A percentile compares a stretch with the other conserved stretches of the same genome.
Conservation (phyloP, 306 rosid species). For the Chamaecrista fasciculata region DNA sequence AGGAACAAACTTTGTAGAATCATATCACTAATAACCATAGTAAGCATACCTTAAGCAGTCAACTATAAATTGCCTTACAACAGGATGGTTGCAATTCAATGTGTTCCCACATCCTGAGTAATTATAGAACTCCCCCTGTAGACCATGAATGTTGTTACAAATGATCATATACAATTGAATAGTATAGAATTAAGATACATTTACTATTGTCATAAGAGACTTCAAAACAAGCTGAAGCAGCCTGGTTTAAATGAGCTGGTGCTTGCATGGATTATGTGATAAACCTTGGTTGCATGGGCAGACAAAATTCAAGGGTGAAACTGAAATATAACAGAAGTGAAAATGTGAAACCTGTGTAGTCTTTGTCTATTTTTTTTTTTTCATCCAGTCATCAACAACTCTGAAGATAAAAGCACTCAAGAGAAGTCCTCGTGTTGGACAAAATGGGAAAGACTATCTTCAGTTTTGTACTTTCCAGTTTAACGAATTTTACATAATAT, state of each 20-base stretch:
- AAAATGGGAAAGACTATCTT: neutral
- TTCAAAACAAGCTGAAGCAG: slow-evolving; percentile 19
- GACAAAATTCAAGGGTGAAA: neutral
- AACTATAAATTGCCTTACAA: slow-evolving; percentile 79
- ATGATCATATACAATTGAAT: slow-evolving; percentile 19
- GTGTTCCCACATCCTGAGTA: slow-evolving; percentile 99
- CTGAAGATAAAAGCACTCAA: neutral
- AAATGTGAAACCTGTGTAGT: neutral
- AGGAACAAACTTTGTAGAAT: slow-evolving; percentile 27
- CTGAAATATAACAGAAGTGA: neutral
- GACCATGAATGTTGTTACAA: slow-evolving; percentile 16
- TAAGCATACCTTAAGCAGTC: slow-evolving; percentile 82
- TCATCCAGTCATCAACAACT: neutral
- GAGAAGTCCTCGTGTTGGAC: neutral
- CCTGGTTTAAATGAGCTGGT: neutral
- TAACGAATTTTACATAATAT: slow-evolving; percentile 7
- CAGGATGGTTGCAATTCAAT: slow-evolving; percentile 92
- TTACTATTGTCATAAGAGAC: slow-evolving; percentile 19
- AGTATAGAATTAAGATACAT: slow-evolving; percentile 15
- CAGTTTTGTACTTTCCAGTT: neutral
- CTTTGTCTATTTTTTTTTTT: neutral
- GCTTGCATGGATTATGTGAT: neutral
- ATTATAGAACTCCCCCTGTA: slow-evolving; percentile 94
- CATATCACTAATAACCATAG: neutral
- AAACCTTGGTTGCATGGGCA: neutral